Evolutionary conservation across 495 filamentous ascomycete genomes (phyloP).

Genomic region (Xanthoparmelia taractica): DNA sequence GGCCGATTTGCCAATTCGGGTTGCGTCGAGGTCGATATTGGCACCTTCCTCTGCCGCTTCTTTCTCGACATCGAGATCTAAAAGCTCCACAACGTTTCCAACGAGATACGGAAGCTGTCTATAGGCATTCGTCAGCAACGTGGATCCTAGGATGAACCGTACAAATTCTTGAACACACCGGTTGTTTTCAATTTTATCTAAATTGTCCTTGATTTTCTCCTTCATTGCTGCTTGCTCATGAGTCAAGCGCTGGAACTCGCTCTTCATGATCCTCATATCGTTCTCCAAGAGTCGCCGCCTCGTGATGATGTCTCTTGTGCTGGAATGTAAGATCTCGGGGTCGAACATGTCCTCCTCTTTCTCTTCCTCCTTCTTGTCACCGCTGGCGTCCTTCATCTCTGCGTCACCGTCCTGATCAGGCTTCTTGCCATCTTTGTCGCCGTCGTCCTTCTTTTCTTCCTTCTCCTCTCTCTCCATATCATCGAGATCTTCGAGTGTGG

Average conservation of each 20-base stretch:
- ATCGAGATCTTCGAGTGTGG: conserved; percentile 79
- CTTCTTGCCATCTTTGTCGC: conserved; percentile 48
- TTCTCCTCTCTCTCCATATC: conserved; percentile 69
- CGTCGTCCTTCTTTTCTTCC: conserved; percentile 60
- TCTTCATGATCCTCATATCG: conserved; percentile 96
- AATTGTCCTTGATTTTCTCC: conserved; percentile 98
- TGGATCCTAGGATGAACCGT: background rate
- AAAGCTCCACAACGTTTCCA: conserved; percentile 92
- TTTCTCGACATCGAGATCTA: conserved; percentile 92
- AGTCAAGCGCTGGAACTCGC: conserved; percentile 86
- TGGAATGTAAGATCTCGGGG: conserved; percentile 79
- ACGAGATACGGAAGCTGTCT: conserved; percentile 98
- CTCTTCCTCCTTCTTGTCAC: conserved; percentile 53
- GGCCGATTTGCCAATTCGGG: conserved; percentile 91
- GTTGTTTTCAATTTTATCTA: conserved; percentile 98
- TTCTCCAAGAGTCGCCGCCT: conserved; percentile 84
- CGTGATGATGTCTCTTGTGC: conserved; percentile 88
- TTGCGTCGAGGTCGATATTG: conserved; percentile 97
- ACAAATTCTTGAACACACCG: conserved; percentile 49
- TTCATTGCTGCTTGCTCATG: conserved; percentile 93
- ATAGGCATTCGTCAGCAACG: conserved; percentile 19
- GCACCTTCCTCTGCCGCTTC: conserved; percentile 95
- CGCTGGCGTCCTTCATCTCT: conserved; percentile 83
- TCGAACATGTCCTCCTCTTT: conserved; percentile 76
- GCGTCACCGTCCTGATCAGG: conserved; percentile 60